phyloP scores from a whole-genome alignment of 495 filamentous ascomycete species.

The Cryomyces antarcticus region DNA sequence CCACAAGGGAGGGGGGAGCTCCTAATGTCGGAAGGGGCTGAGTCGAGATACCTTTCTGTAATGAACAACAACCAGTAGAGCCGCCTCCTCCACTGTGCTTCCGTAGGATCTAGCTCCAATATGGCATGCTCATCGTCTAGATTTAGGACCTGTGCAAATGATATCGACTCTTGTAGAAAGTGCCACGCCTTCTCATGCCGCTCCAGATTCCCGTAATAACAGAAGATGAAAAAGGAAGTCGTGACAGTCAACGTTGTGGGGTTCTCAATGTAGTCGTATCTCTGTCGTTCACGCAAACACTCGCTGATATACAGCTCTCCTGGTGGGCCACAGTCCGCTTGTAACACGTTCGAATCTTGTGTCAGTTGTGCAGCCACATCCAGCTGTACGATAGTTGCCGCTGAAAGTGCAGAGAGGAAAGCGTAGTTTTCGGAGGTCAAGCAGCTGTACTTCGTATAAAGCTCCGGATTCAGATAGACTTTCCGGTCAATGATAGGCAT shows the following conservation, averaged over 20 bases:
- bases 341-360: background rate
- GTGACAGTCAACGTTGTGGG: constrained; percentile 6
- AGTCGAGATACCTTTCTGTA: constrained; percentile 5
- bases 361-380: constrained; percentile 1
- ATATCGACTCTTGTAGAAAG: constrained; percentile 11
- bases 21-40: background rate
- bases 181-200: constrained; percentile 10
- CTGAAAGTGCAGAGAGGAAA: constrained; percentile 9
- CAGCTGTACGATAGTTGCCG: constrained; percentile 9
- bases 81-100: constrained; percentile 11
- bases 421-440: constrained; percentile 6
- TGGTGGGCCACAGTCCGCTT: background rate
- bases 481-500: constrained; percentile 13
- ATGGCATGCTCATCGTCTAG: constrained; percentile 10
- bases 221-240: constrained; percentile 13
- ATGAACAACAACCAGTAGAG: constrained; percentile 14
- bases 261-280: constrained; percentile 8
- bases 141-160: constrained; percentile 7
- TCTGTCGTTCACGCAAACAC: constrained; percentile 8
- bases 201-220: constrained; percentile 13
- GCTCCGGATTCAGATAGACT: constrained; percentile 6
- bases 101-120: constrained; percentile 3
- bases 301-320: constrained; percentile 11
- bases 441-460: constrained; percentile 2
- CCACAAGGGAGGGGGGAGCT: background rate